phyloP scores from a whole-genome alignment of 1,284 basidiomycete species.

The Sphagnurus paluster region DNA sequence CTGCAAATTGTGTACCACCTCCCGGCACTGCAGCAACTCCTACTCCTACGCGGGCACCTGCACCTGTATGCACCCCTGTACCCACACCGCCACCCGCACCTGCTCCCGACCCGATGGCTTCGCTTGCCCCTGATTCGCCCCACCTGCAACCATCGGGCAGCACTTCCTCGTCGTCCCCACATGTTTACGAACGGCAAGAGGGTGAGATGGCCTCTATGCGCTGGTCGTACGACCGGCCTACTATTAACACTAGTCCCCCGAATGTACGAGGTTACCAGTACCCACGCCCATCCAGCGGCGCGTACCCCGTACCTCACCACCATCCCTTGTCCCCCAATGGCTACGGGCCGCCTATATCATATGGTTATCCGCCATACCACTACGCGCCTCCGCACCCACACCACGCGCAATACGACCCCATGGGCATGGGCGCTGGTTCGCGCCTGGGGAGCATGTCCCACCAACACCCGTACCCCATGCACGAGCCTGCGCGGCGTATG shows the following conservation, averaged over 20 bases:
- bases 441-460: slow-evolving; percentile 7
- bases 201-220: background rate
- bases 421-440: slow-evolving; percentile 5
- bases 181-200: background rate
- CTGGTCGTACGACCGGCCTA: too few relatives aligned
- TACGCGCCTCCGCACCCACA: slow-evolving; percentile 12
- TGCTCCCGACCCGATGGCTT: slow-evolving; percentile 12
- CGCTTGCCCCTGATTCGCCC: slow-evolving; percentile 8
- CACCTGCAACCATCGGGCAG: background rate
- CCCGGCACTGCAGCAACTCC: too few relatives aligned
- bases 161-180: background rate
- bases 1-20: too few relatives aligned
- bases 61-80: slow-evolving; percentile 13
- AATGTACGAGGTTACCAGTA: slow-evolving; percentile 14
- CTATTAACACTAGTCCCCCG: too few relatives aligned
- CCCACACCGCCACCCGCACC: slow-evolving; percentile 13
- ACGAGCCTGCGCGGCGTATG: slow-evolving; percentile 10
- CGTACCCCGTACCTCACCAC: slow-evolving; percentile 14
- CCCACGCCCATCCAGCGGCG: slow-evolving; percentile 4
- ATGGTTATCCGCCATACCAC: slow-evolving; percentile 20
- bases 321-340: slow-evolving; percentile 11
- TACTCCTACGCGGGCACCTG: too few relatives aligned
- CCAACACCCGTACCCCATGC: slow-evolving; percentile 10
- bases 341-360: slow-evolving; percentile 9
- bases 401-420: slow-evolving; percentile 16